Percentiles rank a stretch among this genome's conserved stretches.
phyloP scores from a whole-genome alignment of 345 rosid species.

The Erucastrum elatum region DNA sequence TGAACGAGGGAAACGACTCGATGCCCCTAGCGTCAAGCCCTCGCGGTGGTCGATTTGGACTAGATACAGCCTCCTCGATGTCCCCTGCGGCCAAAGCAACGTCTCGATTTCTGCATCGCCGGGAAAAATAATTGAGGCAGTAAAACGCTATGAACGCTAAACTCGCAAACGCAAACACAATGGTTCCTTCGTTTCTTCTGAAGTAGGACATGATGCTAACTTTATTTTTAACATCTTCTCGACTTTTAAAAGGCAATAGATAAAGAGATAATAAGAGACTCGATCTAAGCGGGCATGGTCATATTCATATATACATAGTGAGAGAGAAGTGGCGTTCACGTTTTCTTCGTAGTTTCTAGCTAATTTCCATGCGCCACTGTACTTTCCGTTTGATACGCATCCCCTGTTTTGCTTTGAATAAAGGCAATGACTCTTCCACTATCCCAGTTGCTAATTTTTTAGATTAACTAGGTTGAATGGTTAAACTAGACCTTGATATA shows the following conservation, averaged over 20 bases:
- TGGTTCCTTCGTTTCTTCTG: constrained; percentile 20
- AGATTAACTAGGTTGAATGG: neutral
- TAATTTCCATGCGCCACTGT: constrained; percentile 12
- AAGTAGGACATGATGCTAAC: constrained; percentile 21
- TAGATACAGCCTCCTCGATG: constrained; percentile 32
- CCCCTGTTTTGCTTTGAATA: constrained; percentile 5
- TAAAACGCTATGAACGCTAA: constrained; percentile 20
- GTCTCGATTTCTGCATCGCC: neutral
- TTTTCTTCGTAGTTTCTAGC: constrained; percentile 17
- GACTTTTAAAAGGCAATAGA: neutral
- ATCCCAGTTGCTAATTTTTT: constrained; percentile 20
- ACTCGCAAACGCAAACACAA: constrained; percentile 21
- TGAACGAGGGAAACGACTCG: constrained; percentile 58
- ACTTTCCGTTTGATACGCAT: constrained; percentile 10
- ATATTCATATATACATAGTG: neutral
- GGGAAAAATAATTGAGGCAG: constrained; percentile 13
- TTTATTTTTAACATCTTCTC: constrained; percentile 8
- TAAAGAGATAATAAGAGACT: constrained; percentile 10
- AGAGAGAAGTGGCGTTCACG: constrained; percentile 33
- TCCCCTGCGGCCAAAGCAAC: neutral
- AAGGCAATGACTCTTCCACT: constrained; percentile 25
- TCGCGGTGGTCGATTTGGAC: constrained; percentile 23
- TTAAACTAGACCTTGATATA: neutral
- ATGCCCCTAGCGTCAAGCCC: constrained; percentile 64
- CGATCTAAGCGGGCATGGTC: neutral